Percentiles rank a stretch among this genome's conserved stretches.
Evolutionary conservation across 2,329 filamentous ascomycete species (phyloP).

Genomic region (Hymenoscyphus scutula): DNA sequence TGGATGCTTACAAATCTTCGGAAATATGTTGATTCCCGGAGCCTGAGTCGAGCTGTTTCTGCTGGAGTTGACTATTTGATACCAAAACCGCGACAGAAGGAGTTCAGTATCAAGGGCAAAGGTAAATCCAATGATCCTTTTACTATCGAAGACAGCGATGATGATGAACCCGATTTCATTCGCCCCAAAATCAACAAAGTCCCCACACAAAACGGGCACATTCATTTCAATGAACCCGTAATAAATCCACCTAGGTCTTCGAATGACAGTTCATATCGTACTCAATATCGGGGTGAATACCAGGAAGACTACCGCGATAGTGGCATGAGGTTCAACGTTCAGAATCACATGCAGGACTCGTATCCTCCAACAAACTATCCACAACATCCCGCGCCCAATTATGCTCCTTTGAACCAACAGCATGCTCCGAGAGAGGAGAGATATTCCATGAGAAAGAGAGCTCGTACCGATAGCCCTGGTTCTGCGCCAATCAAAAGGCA

Average conservation of each 20-base stretch:
- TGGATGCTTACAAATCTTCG: constrained; percentile 52
- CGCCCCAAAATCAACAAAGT: constrained; percentile 27
- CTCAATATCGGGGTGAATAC: background rate
- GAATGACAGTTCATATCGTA: constrained; percentile 4
- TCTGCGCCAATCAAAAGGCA: background rate
- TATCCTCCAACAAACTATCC: background rate
- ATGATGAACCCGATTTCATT: constrained; percentile 33
- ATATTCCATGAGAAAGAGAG: background rate
- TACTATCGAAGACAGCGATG: constrained; percentile 31
- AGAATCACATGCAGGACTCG: background rate
- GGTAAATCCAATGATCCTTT: constrained; percentile 31
- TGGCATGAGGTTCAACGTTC: constrained; percentile 3
- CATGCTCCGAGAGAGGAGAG: background rate
- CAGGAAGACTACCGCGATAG: constrained; percentile 1
- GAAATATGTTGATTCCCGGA: constrained; percentile 49
- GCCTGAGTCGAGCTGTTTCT: constrained; percentile 32
- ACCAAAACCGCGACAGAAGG: constrained; percentile 17
- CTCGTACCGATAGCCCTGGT: background rate
- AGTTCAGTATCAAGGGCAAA: constrained; percentile 35
- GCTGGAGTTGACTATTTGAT: constrained; percentile 32
- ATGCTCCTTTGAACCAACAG: background rate
- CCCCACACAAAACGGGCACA: constrained; percentile 17
- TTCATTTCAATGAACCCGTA: constrained; percentile 20
- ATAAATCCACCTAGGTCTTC: background rate
- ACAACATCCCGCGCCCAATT: background rate